Evolutionary conservation across 768 basidiomycete genomes (phyloP).

Genomic region (Termitomyces sp.): DNA sequence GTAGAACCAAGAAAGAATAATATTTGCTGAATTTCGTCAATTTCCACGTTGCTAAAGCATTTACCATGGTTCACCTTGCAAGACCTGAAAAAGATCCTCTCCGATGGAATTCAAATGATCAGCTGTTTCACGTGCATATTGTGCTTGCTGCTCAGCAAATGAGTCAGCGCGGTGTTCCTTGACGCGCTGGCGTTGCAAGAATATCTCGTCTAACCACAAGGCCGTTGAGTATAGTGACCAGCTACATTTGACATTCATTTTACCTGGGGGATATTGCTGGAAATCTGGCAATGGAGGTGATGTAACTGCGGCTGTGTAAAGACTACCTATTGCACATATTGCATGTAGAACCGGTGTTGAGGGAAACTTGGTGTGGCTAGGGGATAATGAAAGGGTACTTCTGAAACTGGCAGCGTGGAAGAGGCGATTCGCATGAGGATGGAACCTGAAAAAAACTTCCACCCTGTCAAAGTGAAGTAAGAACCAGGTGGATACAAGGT

Average conservation of each 20-base stretch:
- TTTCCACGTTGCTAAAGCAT: neutral
- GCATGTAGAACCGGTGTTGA: slow-evolving; percentile 68
- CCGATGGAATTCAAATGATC: slow-evolving; percentile 44
- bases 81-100: slow-evolving; percentile 47
- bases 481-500: neutral
- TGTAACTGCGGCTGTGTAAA: slow-evolving; percentile 66
- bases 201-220: slow-evolving; percentile 43
- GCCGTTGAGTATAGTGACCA: neutral
- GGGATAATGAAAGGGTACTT: slow-evolving; percentile 55
- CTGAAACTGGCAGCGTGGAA: slow-evolving; percentile 67
- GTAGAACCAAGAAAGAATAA: slow-evolving; percentile 67
- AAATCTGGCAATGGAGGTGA: slow-evolving; percentile 49
- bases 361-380: slow-evolving; percentile 71
- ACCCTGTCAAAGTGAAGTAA: slow-evolving; percentile 28
- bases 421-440: slow-evolving; percentile 67
- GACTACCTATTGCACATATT: slow-evolving; percentile 77
- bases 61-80: slow-evolving; percentile 49
- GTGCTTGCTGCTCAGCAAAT: slow-evolving; percentile 63
- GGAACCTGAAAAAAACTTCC: slow-evolving; percentile 74
- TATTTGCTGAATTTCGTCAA: slow-evolving; percentile 36
- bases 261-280: slow-evolving; percentile 41
- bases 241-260: slow-evolving; percentile 8
- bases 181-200: slow-evolving; percentile 37
- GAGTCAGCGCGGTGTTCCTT: slow-evolving; percentile 46
- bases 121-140: slow-evolving; percentile 43